Conservation (phyloP, 2,329 filamentous ascomycete species). For the Chaetomium olivaceum region DNA sequence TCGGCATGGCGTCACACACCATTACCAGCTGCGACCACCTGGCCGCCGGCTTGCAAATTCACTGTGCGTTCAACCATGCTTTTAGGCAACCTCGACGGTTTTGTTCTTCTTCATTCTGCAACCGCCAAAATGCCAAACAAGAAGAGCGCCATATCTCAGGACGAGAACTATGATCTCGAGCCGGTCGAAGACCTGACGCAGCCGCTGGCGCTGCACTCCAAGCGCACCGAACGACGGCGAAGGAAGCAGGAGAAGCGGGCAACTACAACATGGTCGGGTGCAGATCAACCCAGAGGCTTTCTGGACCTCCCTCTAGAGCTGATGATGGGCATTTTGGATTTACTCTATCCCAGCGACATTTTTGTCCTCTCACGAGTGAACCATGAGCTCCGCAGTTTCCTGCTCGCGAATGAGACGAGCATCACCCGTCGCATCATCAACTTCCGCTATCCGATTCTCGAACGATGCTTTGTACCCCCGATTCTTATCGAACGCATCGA, state of each 20-base stretch:
- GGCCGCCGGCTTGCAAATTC: background rate
- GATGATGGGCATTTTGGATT: slow-evolving; percentile 48
- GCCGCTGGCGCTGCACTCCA: slow-evolving; percentile 50
- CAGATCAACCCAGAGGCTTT: slow-evolving; percentile 37
- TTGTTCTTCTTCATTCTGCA: background rate
- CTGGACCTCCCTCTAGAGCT: slow-evolving; percentile 56
- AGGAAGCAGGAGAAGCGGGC: slow-evolving; percentile 46
- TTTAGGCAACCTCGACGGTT: background rate
- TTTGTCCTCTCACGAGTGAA: slow-evolving; percentile 48
- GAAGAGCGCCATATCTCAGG: background rate
- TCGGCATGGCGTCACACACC: background rate
- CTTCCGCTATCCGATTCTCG: slow-evolving; percentile 52
- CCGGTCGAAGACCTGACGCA: slow-evolving; percentile 46
- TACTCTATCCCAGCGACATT: slow-evolving; percentile 53
- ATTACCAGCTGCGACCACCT: background rate
- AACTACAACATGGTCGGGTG: slow-evolving; percentile 31
- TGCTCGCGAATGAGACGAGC: slow-evolving; percentile 45
- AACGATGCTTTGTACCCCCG: slow-evolving; percentile 54
- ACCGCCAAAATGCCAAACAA: slow-evolving; percentile 14
- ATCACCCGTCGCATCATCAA: slow-evolving; percentile 47
- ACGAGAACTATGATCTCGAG: background rate
- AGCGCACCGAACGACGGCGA: slow-evolving; percentile 51
- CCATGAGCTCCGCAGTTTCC: slow-evolving; percentile 45
- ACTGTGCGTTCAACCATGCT: background rate
- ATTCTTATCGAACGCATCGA: slow-evolving; percentile 46